Evolutionary conservation across 192 early-diverging fungal species (phyloP).

Genomic region (Mycoemilia scoparia): DNA sequence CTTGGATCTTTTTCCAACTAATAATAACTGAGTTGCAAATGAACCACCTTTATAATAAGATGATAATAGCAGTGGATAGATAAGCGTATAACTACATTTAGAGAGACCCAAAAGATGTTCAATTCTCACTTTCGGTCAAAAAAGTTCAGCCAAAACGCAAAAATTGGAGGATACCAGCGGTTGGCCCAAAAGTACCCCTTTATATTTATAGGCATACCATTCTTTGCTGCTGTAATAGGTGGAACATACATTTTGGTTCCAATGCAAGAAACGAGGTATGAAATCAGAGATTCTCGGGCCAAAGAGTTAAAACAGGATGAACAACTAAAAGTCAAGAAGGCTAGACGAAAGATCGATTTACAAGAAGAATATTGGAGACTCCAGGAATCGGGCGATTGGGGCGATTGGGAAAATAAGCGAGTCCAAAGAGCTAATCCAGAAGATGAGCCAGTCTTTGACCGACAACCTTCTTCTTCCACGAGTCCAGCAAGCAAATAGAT

Average conservation of each 20-base stretch:
- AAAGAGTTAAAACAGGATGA: conserved; percentile 36
- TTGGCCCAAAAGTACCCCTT: conserved; percentile 33
- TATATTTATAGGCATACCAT: conserved; percentile 49
- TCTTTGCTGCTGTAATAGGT: conserved; percentile 43
- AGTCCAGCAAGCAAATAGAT: too few species aligned
- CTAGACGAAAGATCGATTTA: conserved; percentile 37
- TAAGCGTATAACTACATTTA: too few species aligned
- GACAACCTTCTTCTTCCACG: too few species aligned
- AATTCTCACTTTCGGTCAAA: background rate
- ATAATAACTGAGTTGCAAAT: too few species aligned
- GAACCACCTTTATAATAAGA: too few species aligned
- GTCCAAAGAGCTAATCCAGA: conserved; percentile 19
- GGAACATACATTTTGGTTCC: conserved; percentile 53
- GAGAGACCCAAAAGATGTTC: conserved; percentile 1
- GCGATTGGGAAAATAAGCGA: conserved; percentile 27
- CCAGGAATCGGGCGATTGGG: conserved; percentile 17
- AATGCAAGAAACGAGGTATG: conserved; percentile 57
- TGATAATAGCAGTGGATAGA: too few species aligned
- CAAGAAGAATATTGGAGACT: conserved; percentile 54
- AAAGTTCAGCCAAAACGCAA: conserved; percentile 1
- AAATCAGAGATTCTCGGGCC: conserved; percentile 43
- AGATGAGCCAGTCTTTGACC: conserved; percentile 28
- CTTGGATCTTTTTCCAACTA: too few species aligned
- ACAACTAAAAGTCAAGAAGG: conserved; percentile 28
- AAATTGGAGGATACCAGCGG: conserved; percentile 9